These are phyloP conservation scores for Withania somnifera DNA, from an alignment of 305 asterid species.

Conservation along the genomic window DNA sequence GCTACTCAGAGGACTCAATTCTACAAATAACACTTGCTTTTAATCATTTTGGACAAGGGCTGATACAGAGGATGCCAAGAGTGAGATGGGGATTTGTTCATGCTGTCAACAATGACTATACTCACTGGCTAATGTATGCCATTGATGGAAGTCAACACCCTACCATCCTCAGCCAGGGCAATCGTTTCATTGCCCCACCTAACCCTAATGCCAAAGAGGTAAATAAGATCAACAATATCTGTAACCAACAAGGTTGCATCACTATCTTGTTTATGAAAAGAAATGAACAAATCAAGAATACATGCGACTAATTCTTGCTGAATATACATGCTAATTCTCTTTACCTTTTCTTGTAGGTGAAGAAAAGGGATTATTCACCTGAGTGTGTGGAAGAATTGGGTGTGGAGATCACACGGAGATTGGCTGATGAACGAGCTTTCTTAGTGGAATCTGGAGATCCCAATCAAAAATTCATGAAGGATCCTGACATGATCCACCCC, in stretches of 20 bases:
- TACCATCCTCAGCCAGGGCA: conserved; percentile 28
- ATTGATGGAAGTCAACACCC: conserved; percentile 27
- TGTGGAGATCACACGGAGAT: conserved; percentile 27
- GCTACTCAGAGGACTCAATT: conserved; percentile 5
- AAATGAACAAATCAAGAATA: background rate
- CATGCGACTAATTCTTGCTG: background rate
- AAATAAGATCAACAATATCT: background rate
- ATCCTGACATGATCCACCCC: conserved; percentile 9
- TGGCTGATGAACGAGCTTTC: conserved; percentile 25
- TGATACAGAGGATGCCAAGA: conserved; percentile 28
- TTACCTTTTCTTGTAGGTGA: conserved; percentile 13
- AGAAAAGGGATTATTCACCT: conserved; percentile 23
- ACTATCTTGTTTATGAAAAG: background rate
- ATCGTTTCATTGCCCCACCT: conserved; percentile 24
- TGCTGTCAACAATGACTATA: conserved; percentile 23
- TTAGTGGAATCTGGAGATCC: conserved; percentile 23
- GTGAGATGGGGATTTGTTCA: conserved; percentile 30
- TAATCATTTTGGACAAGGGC: conserved; percentile 25
- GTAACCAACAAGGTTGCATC: background rate
- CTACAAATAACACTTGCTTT: conserved; percentile 24
- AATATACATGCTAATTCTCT: background rate
- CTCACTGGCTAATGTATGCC: conserved; percentile 31
- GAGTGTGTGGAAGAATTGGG: conserved; percentile 27
- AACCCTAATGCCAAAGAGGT: conserved; percentile 20
- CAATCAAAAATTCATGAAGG: conserved; percentile 2